A percentile compares a stretch with the other conserved stretches of the same genome.
phyloP scores from a whole-genome alignment of 2,329 filamentous ascomycete species.

The Cyclaneusma minus region DNA sequence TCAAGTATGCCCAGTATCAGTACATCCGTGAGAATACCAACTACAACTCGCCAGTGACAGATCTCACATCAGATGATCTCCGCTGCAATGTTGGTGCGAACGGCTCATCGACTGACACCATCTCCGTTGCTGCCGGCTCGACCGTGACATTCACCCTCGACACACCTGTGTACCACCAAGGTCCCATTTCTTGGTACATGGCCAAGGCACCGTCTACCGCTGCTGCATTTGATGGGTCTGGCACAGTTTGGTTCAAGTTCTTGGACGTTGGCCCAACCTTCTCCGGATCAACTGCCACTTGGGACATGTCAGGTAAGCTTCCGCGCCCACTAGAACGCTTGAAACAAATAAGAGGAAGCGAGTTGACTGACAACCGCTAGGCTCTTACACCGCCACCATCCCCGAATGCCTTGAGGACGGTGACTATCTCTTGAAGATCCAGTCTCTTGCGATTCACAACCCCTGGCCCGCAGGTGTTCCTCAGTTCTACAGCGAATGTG shows the following conservation, averaged over 20 bases:
- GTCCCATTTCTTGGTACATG: slow-evolving; percentile 20
- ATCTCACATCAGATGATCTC: slow-evolving; percentile 27
- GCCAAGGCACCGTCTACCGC: slow-evolving; percentile 20
- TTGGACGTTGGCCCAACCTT: slow-evolving; percentile 18
- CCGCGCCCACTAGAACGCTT: too few relatives aligned
- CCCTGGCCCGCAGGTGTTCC: slow-evolving; percentile 11
- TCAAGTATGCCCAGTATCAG: slow-evolving; percentile 7
- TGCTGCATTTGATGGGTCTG: slow-evolving; percentile 19
- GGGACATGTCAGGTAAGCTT: slow-evolving; percentile 13
- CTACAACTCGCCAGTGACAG: slow-evolving; percentile 35
- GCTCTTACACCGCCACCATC: slow-evolving; percentile 12
- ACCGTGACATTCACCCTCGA: slow-evolving; percentile 5
- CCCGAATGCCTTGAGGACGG: slow-evolving; percentile 12
- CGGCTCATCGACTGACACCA: slow-evolving; percentile 1
- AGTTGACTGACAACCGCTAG: not conserved
- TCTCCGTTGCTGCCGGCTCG: slow-evolving; percentile 3
- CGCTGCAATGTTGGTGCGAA: slow-evolving; percentile 24
- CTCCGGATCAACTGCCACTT: slow-evolving; percentile 8
- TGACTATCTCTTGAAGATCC: slow-evolving; percentile 15
- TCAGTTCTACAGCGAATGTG: slow-evolving; percentile 17
- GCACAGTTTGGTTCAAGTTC: slow-evolving; percentile 22
- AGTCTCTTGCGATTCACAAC: slow-evolving; percentile 17
- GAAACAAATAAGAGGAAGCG: too few relatives aligned
- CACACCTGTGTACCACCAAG: slow-evolving; percentile 18
- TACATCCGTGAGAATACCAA: slow-evolving; percentile 28